Conservation (phyloP, 441 rosid species). For the Gossypium schwendimanii region DNA sequence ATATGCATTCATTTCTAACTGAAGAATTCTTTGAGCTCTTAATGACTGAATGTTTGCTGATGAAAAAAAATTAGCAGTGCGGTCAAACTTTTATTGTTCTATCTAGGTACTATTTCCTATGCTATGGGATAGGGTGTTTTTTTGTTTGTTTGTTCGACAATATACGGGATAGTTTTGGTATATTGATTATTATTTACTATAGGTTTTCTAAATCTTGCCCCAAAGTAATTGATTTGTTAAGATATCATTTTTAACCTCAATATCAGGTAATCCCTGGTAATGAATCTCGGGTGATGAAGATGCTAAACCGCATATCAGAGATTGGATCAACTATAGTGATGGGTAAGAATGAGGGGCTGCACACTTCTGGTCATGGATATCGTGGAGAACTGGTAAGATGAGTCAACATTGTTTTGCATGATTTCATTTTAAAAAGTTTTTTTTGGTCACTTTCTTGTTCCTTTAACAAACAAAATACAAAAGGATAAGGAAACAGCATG, state of each 20-base stretch:
- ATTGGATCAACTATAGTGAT: slow-evolving; percentile 80
- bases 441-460: background rate
- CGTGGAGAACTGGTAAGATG: slow-evolving; percentile 81
- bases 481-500: background rate
- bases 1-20: background rate
- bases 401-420: slow-evolving; percentile 5
- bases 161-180: background rate
- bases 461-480: background rate
- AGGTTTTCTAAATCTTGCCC: background rate
- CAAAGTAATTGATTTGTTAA: background rate
- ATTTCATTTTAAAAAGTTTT: background rate
- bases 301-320: slow-evolving; percentile 89
- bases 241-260: slow-evolving; percentile 7
- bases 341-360: slow-evolving; percentile 80
- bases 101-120: background rate
- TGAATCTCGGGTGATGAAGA: slow-evolving; percentile 91
- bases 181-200: background rate
- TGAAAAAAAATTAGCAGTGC: background rate
- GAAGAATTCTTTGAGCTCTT: background rate
- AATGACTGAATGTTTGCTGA: background rate
- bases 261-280: slow-evolving; percentile 94
- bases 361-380: slow-evolving; percentile 94
- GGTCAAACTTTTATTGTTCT: background rate
- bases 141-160: no score
- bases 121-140: background rate